phyloP scores from a whole-genome alignment of 768 basidiomycete species.

The Kwoniella europaea region DNA sequence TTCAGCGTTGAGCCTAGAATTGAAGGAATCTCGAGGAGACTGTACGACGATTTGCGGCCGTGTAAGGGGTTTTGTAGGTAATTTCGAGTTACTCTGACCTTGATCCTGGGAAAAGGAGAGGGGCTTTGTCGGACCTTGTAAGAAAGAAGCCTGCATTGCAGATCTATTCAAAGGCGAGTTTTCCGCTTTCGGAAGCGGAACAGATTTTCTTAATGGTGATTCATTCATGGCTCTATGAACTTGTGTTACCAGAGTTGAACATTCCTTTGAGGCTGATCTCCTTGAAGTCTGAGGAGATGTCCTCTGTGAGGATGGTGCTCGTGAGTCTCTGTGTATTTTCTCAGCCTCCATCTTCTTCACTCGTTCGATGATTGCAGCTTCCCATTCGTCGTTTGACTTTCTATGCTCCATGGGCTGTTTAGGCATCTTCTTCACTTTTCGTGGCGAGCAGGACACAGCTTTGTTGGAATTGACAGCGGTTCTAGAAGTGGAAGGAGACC shows the following conservation, averaged over 20 bases:
- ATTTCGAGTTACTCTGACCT: background rate
- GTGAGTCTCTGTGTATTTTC: background rate
- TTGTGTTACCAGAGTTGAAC: background rate
- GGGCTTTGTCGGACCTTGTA: background rate
- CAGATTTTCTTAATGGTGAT: constrained; percentile 7
- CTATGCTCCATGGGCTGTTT: background rate
- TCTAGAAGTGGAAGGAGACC: background rate
- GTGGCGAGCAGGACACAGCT: background rate
- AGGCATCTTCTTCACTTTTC: background rate
- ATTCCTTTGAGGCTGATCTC: constrained; percentile 1
- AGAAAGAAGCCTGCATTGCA: no score
- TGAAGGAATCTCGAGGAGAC: background rate
- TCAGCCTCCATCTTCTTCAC: background rate
- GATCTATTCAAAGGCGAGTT: background rate
- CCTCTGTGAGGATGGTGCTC: background rate
- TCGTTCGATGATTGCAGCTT: background rate
- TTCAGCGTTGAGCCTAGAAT: background rate
- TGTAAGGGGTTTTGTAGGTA: background rate
- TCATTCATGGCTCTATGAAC: background rate
- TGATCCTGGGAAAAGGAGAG: no score
- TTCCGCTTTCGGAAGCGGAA: background rate
- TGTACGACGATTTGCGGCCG: background rate
- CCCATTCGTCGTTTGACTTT: background rate
- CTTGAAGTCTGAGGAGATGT: no score
- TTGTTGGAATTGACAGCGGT: background rate